Conservation (phyloP, 192 early-diverging fungal species). For the Coemansia umbellata region DNA sequence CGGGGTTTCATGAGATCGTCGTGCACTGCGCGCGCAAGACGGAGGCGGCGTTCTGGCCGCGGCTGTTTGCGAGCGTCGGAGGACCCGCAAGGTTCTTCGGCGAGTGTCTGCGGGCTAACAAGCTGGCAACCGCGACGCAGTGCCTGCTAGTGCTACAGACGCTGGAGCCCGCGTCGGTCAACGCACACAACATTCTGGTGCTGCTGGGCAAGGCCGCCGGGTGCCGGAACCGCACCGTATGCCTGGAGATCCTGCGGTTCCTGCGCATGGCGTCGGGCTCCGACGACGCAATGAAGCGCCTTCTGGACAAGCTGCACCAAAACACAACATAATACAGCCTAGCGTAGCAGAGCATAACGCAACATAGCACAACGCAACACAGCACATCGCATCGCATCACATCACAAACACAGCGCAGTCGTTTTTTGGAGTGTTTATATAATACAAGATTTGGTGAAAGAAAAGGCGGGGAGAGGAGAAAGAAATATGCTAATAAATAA, state of each 20-base stretch:
- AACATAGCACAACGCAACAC: too few species aligned
- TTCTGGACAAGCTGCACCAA: slow-evolving; percentile 4
- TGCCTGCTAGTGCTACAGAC: slow-evolving; percentile 92
- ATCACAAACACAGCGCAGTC: too few species aligned
- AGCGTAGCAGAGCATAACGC: too few species aligned
- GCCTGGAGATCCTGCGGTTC: slow-evolving; percentile 40
- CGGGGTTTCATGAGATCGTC: slow-evolving; percentile 77
- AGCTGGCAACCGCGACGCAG: slow-evolving; percentile 83
- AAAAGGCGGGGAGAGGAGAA: too few species aligned
- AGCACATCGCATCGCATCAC: too few species aligned
- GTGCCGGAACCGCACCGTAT: slow-evolving; percentile 9
- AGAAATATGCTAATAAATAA: too few species aligned
- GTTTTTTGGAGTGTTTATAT: too few species aligned
- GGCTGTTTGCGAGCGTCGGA: slow-evolving; percentile 81
- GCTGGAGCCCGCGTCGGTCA: slow-evolving; percentile 59
- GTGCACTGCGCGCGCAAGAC: slow-evolving; percentile 95
- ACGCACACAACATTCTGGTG: slow-evolving; percentile 21
- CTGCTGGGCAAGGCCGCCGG: slow-evolving; percentile 18
- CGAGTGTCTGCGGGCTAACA: slow-evolving; percentile 64
- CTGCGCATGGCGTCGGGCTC: slow-evolving; percentile 24
- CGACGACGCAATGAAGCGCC: slow-evolving; percentile 14
- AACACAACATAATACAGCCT: too few species aligned
- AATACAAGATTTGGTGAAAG: too few species aligned
- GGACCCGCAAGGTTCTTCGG: slow-evolving; percentile 81
- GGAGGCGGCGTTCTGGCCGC: slow-evolving; percentile 89